Evolutionary conservation across 148 eudicot genomes (phyloP).

Genomic region (Vaccinium macrocarpon): DNA sequence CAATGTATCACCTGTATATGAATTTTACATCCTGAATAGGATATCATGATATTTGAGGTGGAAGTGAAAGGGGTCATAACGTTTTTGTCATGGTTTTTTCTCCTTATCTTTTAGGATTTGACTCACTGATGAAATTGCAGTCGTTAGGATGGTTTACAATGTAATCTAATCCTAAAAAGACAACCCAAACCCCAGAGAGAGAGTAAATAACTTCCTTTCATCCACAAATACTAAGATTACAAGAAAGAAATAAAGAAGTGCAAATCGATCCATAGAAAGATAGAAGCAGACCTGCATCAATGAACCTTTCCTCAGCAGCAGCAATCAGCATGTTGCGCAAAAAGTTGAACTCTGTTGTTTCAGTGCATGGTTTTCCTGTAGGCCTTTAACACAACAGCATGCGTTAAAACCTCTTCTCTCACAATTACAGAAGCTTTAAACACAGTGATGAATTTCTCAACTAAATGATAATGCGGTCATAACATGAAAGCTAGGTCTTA

Average conservation of each 20-base stretch:
- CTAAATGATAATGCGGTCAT: neutral
- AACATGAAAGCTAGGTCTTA: no score
- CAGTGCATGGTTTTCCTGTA: conserved; percentile 61
- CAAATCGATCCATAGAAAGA: neutral
- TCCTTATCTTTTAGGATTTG: neutral
- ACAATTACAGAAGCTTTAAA: neutral
- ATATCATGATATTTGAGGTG: neutral
- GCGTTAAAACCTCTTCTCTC: neutral
- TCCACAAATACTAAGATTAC: neutral
- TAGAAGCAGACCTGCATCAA: conserved; percentile 68
- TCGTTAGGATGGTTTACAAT: neutral
- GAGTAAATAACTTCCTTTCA: neutral
- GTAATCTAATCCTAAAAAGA: neutral
- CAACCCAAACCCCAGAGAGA: neutral
- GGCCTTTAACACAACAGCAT: conserved; percentile 48
- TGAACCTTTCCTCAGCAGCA: conserved; percentile 82
- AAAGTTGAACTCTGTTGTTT: conserved; percentile 70
- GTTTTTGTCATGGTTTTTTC: neutral
- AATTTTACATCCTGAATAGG: neutral
- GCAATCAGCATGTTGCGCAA: conserved; percentile 87
- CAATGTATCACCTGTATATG: neutral
- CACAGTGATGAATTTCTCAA: neutral
- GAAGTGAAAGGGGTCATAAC: neutral
- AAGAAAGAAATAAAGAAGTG: neutral
- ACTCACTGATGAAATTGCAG: neutral